Evolutionary conservation across 164 flowering plant species (phyloP), one percentile per base, ranked within the genome.

Genomic region (Sedum album): DNA sequence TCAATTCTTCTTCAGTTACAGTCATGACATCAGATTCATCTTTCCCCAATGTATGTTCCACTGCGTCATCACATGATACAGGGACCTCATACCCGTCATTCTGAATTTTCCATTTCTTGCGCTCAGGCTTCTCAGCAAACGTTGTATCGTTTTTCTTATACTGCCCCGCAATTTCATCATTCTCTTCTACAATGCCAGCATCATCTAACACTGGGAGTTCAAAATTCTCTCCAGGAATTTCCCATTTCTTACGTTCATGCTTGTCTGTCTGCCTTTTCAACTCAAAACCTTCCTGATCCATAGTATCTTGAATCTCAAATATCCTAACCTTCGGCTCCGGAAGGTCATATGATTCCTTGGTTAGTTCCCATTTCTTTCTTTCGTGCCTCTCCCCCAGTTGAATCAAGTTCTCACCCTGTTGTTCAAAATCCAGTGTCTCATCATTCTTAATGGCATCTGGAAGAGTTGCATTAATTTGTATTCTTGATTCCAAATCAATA

Each of bases 211-310:
- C 65, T n/a, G 64, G 61, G 46, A 49, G 69, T 46, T 70, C 71
- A 61, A 66, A 42, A 15, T 39, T 60, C 21, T 71, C 72, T 17
- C 3, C 38, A n/a, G 60, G 49, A 31, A 60, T 23, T 67, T 30
- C 38, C 65, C 67, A 72, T 70, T 68, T 69, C 70, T 61, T 39
- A 38, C 21, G 0, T 23, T 68, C 72, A 73, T 35, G 44, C 39
- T 51, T 72, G 42, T 72, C 51, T 2, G 26, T 57, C 20, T 28
- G 62, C 0, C 35, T 57, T 57, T 57, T 20, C 62, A 57, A 4
- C 33, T 57, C 62, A 28, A 26, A 13, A 57, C 33, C 7, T 14
- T 30, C 33, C 33, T 28, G 17, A 33, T 57, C 62, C 20, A 13
- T 1, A 11, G 33, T 57, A 17, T 57, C 20, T 26, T 57, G 33